Base-by-base conservation (phyloP, 768 basidiomycete species). In the Pisolithus sp. region DNA sequence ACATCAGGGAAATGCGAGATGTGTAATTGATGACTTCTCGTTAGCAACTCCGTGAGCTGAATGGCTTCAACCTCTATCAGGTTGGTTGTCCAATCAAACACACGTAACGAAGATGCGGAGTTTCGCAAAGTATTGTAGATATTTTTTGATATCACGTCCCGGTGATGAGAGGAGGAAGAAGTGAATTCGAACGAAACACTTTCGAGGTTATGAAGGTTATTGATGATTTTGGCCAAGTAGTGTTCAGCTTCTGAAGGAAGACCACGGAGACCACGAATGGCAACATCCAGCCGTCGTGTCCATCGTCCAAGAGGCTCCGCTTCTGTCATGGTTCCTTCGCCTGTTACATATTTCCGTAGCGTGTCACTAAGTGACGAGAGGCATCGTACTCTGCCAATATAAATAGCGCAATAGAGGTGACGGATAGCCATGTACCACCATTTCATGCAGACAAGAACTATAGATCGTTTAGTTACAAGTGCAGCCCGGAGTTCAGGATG, bases 371-470 rank as follows among this genome's bases (percentile, higher is more conserved):
- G 60, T 15, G 60, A 62, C 9, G 48, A 28, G 9, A 67, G 13
- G 46, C 45, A 59, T 23, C 51, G 57, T 9, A 34, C 50, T 26
- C 55, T 58, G 2, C 60, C 51, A 2, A 67, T 53, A 34, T 57
- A 61, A 1, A 67, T 48, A 9, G 66, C 60, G 24, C 44, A 44
- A 36, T 68, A 64, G 30, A 67, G 64, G 36, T 36, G 53, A 2
- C 56, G 59, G 15, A 49, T 40, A 23, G 66, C 60, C 31, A 68
- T 42, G 38, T 59, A 50, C 56, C 57, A 63, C 65, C 65, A 67
- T 44, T 54, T 57, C 46, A 44, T 66, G 53, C 62, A 68, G 34
- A 67, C 66, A 7, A 59, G 59, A 2, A 68, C 66, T 20, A 67
- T 53, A 30, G 53, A 48, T 7, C 58, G 56, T 38, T 63, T 62